Evolutionary conservation across 78 protist genomes (phyloP).

Genomic region (Speleostelium caveatum): DNA sequence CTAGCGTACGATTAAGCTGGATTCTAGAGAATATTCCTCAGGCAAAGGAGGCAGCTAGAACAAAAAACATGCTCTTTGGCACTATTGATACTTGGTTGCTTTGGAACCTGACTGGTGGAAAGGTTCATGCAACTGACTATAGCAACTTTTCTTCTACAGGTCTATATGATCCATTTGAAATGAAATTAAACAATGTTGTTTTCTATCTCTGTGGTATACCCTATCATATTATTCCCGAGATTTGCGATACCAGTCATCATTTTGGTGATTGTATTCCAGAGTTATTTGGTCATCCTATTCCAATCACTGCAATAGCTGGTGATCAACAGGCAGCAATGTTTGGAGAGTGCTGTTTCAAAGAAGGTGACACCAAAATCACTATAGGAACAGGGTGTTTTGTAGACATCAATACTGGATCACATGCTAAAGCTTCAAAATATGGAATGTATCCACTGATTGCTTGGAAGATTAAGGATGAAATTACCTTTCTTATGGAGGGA

Average conservation of each 20-base stretch:
- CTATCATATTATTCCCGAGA: conserved; percentile 62
- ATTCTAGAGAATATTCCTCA: conserved; percentile 49
- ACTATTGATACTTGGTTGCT: conserved; percentile 80
- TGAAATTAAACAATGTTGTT: conserved; percentile 52
- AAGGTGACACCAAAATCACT: conserved; percentile 72
- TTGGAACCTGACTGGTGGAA: conserved; percentile 76
- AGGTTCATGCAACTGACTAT: conserved; percentile 68
- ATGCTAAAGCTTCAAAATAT: conserved; percentile 26
- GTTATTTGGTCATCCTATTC: conserved; percentile 48
- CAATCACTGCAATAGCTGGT: conserved; percentile 51
- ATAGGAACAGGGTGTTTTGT: conserved; percentile 85
- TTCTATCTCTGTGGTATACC: conserved; percentile 59
- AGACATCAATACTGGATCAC: conserved; percentile 60
- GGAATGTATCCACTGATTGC: conserved; percentile 82
- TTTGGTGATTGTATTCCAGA: conserved; percentile 44
- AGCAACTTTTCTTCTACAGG: conserved; percentile 70
- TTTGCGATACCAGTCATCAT: conserved; percentile 46
- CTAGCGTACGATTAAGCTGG: conserved; percentile 67
- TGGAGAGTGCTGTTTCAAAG: conserved; percentile 78
- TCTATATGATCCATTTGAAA: conserved; percentile 74
- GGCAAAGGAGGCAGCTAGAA: conserved; percentile 52
- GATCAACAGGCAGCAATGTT: conserved; percentile 84
- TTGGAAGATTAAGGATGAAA: conserved; percentile 50
- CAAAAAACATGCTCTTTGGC: conserved; percentile 67
- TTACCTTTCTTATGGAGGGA: conserved; percentile 72